Percentiles rank a stretch among this genome's conserved stretches.
These are phyloP conservation scores for Akanthomyces muscarius DNA, from an alignment of 2,329 filamentous ascomycete species.

Conservation along the genomic window DNA sequence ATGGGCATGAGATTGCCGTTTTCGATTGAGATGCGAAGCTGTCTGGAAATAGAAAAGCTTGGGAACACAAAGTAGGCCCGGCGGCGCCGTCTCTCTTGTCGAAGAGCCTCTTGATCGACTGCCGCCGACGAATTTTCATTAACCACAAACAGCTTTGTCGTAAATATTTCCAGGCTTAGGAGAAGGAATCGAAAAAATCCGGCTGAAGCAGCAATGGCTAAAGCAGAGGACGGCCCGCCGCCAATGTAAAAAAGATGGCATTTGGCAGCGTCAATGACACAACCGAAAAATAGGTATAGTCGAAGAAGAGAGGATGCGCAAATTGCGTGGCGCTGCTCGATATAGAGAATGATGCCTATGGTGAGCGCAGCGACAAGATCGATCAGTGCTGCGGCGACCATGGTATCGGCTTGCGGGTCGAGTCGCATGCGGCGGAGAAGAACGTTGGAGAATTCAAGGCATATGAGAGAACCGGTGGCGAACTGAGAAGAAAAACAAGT, in stretches of 20 bases:
- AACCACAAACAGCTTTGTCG: background rate
- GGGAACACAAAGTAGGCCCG: conserved; percentile 4
- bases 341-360: conserved; percentile 10
- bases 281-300: background rate
- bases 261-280: conserved; percentile 11
- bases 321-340: conserved; percentile 9
- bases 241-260: background rate
- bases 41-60: background rate
- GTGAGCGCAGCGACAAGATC: conserved; percentile 6
- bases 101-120: background rate
- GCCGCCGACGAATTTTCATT: background rate
- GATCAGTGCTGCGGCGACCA: conserved; percentile 13
- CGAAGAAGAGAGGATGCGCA: background rate
- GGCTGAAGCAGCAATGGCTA: background rate
- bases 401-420: conserved; percentile 8
- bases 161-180: background rate
- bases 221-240: background rate
- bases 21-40: conserved; percentile 13
- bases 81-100: background rate
- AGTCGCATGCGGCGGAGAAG: conserved; percentile 9
- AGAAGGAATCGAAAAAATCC: background rate
- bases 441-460: conserved; percentile 2
- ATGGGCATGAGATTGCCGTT: conserved; percentile 15
- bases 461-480: background rate
- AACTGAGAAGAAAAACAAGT: background rate